Evolutionary conservation across 371 early-diverging fungal genomes (phyloP).

Genomic region (Actinomortierella ambigua): DNA sequence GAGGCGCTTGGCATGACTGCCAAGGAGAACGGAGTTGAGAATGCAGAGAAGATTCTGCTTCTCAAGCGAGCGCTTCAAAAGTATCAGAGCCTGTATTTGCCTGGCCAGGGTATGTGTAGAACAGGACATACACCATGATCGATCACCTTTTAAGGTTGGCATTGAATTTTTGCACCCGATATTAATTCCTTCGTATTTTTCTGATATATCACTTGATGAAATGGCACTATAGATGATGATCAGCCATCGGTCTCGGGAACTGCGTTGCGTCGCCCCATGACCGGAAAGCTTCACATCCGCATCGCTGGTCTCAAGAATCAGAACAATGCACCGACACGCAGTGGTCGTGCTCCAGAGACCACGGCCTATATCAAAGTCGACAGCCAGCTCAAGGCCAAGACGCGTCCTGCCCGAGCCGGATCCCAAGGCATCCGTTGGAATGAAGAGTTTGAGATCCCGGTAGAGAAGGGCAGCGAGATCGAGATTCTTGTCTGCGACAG

Average conservation of each 20-base stretch:
- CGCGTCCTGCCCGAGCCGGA: slow-evolving; percentile 38
- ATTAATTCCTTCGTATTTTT: neutral
- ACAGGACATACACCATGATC: neutral
- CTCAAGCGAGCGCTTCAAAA: slow-evolving; percentile 79
- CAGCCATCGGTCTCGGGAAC: slow-evolving; percentile 19
- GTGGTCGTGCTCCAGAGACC: slow-evolving; percentile 60
- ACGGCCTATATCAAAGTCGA: slow-evolving; percentile 82
- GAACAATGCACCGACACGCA: slow-evolving; percentile 66
- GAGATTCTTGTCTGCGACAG: slow-evolving; percentile 82
- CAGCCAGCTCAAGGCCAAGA: slow-evolving; percentile 69
- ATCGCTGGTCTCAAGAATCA: slow-evolving; percentile 66
- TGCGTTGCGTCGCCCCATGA: slow-evolving; percentile 69
- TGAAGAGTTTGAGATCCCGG: slow-evolving; percentile 79
- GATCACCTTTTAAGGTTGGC: neutral
- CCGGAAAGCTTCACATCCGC: slow-evolving; percentile 70
- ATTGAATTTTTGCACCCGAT: neutral
- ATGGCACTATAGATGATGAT: slow-evolving; percentile 19
- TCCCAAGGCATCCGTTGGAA: slow-evolving; percentile 65
- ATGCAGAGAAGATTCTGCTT: slow-evolving; percentile 74
- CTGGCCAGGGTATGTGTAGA: slow-evolving; percentile 25
- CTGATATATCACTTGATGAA: too few relatives aligned
- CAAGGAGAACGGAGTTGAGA: slow-evolving; percentile 60
- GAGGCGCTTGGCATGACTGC: slow-evolving; percentile 54
- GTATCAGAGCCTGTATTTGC: slow-evolving; percentile 80
- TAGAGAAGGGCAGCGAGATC: slow-evolving; percentile 85